Conservation (phyloP, 202 grass and related monocot genomes). For the Zizania palustris region DNA sequence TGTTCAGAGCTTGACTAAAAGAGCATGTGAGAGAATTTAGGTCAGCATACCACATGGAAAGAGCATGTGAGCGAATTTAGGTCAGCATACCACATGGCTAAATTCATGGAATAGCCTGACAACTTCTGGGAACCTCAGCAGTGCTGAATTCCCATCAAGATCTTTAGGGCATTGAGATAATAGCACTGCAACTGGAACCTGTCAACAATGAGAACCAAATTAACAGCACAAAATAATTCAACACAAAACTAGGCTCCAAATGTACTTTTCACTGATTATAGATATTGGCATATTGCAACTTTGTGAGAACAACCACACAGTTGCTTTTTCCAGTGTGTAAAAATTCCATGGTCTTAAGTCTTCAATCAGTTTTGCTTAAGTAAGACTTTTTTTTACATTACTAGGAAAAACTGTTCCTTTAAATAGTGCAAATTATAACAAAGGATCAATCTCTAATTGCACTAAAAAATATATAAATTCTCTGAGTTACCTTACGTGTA, state of each 20-base stretch:
- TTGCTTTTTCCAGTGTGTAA: conserved; percentile 4
- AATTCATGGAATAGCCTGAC: conserved; percentile 98
- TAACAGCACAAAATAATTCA: conserved; percentile 33
- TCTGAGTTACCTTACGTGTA: conserved; percentile 63
- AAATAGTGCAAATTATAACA: conserved; percentile 3
- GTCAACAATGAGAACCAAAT: conserved; percentile 27
- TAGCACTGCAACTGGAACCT: conserved; percentile 82
- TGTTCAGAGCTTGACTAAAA: conserved; percentile 18
- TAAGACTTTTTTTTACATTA: conserved; percentile 7
- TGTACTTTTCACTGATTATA: conserved; percentile 33
- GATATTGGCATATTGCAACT: neutral
- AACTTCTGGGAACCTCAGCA: conserved; percentile 87
- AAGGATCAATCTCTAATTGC: conserved; percentile 28
- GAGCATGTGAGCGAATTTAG: conserved; percentile 31
- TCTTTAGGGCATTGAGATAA: conserved; percentile 90
- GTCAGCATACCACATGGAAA: conserved; percentile 77
- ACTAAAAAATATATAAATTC: conserved; percentile 36
- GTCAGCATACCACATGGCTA: conserved; percentile 84
- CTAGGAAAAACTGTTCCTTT: conserved; percentile 26
- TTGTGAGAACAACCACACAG: neutral
- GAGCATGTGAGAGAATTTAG: conserved; percentile 32
- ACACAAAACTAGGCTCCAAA: conserved; percentile 10
- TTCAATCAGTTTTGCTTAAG: conserved; percentile 26
- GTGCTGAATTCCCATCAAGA: conserved; percentile 66
- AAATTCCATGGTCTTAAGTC: conserved; percentile 24